phyloP scores from a whole-genome alignment of 306 rosid genomes.

The Rosa lucieae region DNA sequence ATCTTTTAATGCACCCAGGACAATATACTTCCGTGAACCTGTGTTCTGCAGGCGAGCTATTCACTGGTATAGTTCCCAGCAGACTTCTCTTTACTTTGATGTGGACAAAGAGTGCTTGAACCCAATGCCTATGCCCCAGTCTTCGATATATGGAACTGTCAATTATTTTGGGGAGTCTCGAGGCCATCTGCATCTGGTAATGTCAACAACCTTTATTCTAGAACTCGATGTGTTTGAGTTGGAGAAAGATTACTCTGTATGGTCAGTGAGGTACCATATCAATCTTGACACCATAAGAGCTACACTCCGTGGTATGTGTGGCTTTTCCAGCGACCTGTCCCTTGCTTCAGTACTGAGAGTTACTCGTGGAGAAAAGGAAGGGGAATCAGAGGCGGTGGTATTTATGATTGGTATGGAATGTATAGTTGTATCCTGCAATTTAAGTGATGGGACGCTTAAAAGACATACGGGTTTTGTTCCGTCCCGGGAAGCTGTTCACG shows the following conservation, averaged over 20 bases:
- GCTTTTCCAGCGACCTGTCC: neutral
- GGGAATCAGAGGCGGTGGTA: neutral
- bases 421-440: neutral
- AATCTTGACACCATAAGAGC: neutral
- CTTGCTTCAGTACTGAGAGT: neutral
- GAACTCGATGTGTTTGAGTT: neutral
- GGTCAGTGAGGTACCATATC: conserved; percentile 6
- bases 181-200: neutral
- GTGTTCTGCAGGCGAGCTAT: conserved; percentile 4
- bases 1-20: neutral
- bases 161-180: neutral
- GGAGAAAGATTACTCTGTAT: conserved; percentile 1
- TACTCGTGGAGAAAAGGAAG: neutral
- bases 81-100: neutral
- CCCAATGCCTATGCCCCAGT: neutral
- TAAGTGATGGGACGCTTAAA: neutral
- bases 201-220: neutral
- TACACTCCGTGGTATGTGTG: neutral
- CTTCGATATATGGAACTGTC: neutral
- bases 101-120: conserved; percentile 1
- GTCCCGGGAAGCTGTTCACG: neutral
- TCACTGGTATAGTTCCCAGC: neutral
- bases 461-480: neutral
- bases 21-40: neutral
- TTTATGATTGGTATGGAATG: neutral